Conservation (phyloP, 352 stramenopile genomes). For the Phytophthora brassicae region DNA sequence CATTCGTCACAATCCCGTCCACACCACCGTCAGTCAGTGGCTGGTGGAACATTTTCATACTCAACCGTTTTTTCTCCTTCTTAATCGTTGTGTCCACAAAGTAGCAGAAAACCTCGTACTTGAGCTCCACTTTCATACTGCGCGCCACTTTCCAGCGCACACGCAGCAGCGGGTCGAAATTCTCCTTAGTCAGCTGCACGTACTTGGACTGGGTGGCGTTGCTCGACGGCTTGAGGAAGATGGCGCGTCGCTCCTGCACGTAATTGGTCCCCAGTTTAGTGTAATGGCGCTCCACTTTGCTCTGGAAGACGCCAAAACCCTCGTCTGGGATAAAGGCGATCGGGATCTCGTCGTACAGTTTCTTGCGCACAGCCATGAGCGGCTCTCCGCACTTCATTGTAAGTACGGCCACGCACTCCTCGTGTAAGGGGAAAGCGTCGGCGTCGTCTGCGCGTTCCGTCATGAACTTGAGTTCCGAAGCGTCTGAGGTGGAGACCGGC, state of each 20-base stretch:
- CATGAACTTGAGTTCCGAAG: slow-evolving; percentile 41
- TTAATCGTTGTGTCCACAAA: slow-evolving; percentile 71
- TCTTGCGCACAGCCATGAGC: slow-evolving; percentile 77
- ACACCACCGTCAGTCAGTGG: slow-evolving; percentile 23
- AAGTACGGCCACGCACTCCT: slow-evolving; percentile 67
- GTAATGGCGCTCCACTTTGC: slow-evolving; percentile 75
- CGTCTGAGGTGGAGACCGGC: slow-evolving; percentile 13
- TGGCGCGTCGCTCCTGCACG: slow-evolving; percentile 61
- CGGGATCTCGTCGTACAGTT: slow-evolving; percentile 72
- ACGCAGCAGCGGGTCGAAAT: slow-evolving; percentile 68
- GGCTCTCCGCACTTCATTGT: slow-evolving; percentile 80
- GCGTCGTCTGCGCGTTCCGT: slow-evolving; percentile 28
- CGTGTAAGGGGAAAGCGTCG: slow-evolving; percentile 57
- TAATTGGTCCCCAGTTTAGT: slow-evolving; percentile 60
- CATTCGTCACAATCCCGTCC: slow-evolving; percentile 23
- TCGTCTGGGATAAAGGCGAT: slow-evolving; percentile 72
- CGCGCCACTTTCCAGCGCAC: slow-evolving; percentile 79
- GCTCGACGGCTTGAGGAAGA: slow-evolving; percentile 75
- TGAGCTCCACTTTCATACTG: slow-evolving; percentile 80
- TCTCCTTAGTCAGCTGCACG: slow-evolving; percentile 67
- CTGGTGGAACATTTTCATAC: slow-evolving; percentile 67
- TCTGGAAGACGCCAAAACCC: slow-evolving; percentile 76
- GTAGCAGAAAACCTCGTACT: slow-evolving; percentile 83
- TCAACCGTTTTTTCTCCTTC: slow-evolving; percentile 62
- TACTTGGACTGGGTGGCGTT: slow-evolving; percentile 85